These are phyloP conservation scores for Tetracladium maxilliforme DNA, from an alignment of 2,329 filamentous ascomycete species.

Conservation along the genomic window DNA sequence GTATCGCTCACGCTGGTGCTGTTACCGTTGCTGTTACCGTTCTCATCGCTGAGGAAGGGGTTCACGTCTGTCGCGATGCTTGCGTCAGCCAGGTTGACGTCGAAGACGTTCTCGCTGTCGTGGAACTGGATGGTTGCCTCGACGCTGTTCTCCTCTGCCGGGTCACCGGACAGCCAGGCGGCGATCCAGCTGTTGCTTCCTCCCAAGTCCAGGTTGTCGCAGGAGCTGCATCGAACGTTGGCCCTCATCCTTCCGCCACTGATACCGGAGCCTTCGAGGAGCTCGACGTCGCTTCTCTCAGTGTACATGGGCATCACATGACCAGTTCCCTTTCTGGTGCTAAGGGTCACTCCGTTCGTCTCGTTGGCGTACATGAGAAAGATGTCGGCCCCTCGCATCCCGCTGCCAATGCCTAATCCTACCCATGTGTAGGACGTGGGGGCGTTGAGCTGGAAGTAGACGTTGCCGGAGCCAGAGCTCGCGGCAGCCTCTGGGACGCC, in stretches of 20 bases:
- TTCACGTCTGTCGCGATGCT: not conserved
- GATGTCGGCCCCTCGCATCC: slow-evolving; percentile 40
- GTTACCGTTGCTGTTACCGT: slow-evolving; percentile 2
- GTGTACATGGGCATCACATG: slow-evolving; percentile 26
- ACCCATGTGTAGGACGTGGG: slow-evolving; percentile 37
- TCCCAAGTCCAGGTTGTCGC: slow-evolving; percentile 2
- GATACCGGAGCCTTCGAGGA: slow-evolving; percentile 38
- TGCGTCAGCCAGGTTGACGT: not conserved
- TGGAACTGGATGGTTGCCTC: not conserved
- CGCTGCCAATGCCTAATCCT: slow-evolving; percentile 35
- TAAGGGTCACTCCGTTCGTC: slow-evolving; percentile 41
- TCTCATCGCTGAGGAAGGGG: slow-evolving; percentile 2
- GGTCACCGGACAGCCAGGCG: not conserved
- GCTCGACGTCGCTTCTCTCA: slow-evolving; percentile 24
- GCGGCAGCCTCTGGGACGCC: slow-evolving; percentile 35
- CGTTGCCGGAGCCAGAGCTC: slow-evolving; percentile 32
- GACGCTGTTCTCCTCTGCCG: not conserved
- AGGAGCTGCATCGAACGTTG: slow-evolving; percentile 33
- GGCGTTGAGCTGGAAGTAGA: slow-evolving; percentile 41
- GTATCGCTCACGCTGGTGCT: slow-evolving; percentile 4
- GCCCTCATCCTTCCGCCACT: slow-evolving; percentile 34
- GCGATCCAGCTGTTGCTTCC: not conserved
- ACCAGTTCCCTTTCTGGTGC: slow-evolving; percentile 29
- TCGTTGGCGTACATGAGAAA: slow-evolving; percentile 41
- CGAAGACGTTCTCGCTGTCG: not conserved